Evolutionary conservation across 805 yeast species (phyloP).

Genomic region (Phaffomyces antillensis): DNA sequence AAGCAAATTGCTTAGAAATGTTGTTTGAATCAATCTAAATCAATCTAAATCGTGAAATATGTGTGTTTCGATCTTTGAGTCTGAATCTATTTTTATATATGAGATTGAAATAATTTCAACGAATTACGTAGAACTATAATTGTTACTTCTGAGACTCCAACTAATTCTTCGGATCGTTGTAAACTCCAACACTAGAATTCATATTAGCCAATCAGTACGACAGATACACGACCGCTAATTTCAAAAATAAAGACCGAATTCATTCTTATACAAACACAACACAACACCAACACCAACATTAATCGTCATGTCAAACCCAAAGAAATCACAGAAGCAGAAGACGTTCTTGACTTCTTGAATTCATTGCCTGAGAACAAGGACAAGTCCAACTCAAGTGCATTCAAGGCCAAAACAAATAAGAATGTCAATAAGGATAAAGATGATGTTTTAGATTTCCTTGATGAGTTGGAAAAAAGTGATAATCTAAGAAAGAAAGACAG

Average conservation of each 20-base stretch:
- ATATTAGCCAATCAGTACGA: no score
- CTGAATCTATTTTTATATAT: neutral
- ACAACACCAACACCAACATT: no score
- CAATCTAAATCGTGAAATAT: no score
- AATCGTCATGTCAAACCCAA: constrained; percentile 12
- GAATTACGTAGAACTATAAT: neutral
- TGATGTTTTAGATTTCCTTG: constrained; percentile 40
- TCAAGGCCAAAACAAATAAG: constrained; percentile 34
- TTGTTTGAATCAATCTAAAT: neutral
- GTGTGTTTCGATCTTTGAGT: neutral
- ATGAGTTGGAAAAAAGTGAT: constrained; percentile 50
- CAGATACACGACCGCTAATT: no score
- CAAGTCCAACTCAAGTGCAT: constrained; percentile 13
- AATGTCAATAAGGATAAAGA: constrained; percentile 20
- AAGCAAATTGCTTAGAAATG: no score
- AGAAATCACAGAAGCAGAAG: constrained; percentile 51
- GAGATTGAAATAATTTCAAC: neutral
- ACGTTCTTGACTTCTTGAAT: constrained; percentile 73
- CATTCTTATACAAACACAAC: no score
- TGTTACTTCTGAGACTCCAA: no score
- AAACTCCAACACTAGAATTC: no score
- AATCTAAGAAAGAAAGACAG: constrained; percentile 14
- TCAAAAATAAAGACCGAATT: neutral
- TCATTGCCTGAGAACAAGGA: constrained; percentile 56
- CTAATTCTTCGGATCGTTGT: no score